Evolutionary conservation across 2,329 filamentous ascomycete species (phyloP).

Genomic region (Fusarium irregulare): DNA sequence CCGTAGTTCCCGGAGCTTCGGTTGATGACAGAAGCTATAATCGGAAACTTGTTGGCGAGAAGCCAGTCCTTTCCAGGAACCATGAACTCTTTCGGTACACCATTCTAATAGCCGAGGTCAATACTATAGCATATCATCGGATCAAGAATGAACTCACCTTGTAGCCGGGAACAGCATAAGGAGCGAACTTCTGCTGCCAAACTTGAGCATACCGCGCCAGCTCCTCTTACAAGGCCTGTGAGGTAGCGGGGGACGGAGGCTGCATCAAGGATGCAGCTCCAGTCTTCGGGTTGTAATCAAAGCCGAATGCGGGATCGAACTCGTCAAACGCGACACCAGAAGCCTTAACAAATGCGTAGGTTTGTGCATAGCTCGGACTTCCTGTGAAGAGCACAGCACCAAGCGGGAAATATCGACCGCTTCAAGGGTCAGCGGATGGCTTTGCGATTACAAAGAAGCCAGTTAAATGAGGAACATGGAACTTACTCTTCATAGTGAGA

Average conservation of each 20-base stretch:
- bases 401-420: background rate
- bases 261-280: background rate
- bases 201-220: background rate
- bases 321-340: background rate
- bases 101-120: background rate
- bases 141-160: background rate
- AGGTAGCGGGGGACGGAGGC: background rate
- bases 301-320: background rate
- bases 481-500: constrained; percentile 3
- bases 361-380: background rate
- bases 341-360: background rate
- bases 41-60: background rate
- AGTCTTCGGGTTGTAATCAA: background rate
- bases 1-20: background rate
- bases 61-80: background rate
- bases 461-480: no score
- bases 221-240: background rate
- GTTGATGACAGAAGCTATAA: background rate
- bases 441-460: no score
- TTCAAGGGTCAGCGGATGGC: background rate
- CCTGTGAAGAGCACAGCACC: background rate
- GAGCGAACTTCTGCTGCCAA: background rate
- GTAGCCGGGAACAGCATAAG: background rate
- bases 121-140: fast-evolving
- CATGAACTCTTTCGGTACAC: background rate